A percentile compares a stretch with the other conserved stretches of the same genome.
phyloP scores from a whole-genome alignment of 2,329 filamentous ascomycete species.

The Fusarium sambucinum region DNA sequence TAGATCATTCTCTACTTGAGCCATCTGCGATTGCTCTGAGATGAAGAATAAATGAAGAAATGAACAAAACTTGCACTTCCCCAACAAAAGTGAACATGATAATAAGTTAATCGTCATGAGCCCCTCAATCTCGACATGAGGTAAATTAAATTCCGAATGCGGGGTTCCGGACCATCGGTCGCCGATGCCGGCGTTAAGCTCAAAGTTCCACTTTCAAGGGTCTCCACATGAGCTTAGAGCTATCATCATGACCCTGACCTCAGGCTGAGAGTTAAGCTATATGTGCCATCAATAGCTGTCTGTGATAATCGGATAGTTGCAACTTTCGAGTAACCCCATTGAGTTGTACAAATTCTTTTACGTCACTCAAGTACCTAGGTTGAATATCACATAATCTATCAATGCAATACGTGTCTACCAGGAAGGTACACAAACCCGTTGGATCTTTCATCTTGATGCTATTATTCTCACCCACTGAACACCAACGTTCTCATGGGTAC shows the following conservation, averaged over 20 bases:
- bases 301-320: too few species aligned
- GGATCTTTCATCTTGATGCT: not conserved
- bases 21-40: conserved; percentile 38
- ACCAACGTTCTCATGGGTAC: accelerated
- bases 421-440: not conserved
- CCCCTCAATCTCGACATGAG: conserved; percentile 11
- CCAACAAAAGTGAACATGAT: not conserved
- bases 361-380: too few species aligned
- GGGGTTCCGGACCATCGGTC: conserved; percentile 34
- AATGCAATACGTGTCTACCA: too few species aligned
- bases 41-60: conserved; percentile 46
- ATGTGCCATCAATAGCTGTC: too few species aligned
- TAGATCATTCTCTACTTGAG: conserved; percentile 28
- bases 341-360: too few species aligned
- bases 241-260: not conserved
- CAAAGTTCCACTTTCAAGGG: not conserved
- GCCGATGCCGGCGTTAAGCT: conserved; percentile 30
- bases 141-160: conserved; percentile 16
- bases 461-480: too few species aligned
- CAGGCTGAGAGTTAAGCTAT: too few species aligned
- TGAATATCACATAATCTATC: too few species aligned
- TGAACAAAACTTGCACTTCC: conserved; percentile 19
- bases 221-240: conserved; percentile 24
- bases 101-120: not conserved
- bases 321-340: too few species aligned